Evolutionary conservation across 805 yeast species (phyloP), one percentile per base, ranked within the genome.

Genomic region (Isabelozyma pseudorhagii): DNA sequence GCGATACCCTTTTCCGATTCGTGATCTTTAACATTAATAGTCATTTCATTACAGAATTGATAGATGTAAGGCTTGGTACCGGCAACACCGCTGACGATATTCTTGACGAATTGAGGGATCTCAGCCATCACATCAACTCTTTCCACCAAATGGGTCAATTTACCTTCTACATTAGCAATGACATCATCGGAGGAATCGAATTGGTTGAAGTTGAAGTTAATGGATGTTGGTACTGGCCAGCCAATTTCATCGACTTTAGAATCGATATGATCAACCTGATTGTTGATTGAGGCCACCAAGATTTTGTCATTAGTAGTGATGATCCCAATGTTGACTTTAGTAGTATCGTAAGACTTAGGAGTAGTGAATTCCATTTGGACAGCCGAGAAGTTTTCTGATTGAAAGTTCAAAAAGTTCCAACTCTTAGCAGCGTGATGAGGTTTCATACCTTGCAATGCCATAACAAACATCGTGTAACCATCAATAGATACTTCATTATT

Each of bases 391-490:
- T 83, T 73, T 46, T 83, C 79, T 15, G 94, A 86, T 65, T 89
- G 97, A 79, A 88, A 93, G 70, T 89, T 87, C 54, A 89, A 71
- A 66, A 94, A 94, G 71, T 93, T 94, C 99, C 99, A 94, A 18
- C 90, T 72, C 53, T 96, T 89, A 49, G 99, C 99, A 36, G 97
- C 97, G 71, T 94, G 99, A 69, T 94, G 97, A 8, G 99, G 99
- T 70, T 94, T 94, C 98, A 94, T 92, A 53, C 98, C 98, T 75
- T 94, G 99, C 58, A 90, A 74, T 6, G 99, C 99, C 93, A 89
- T 85, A 47, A 93, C 97, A 64, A 84, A 92, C 96, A 94, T 87
- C 45, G 90, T 69, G 48, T 61, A 66, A 38, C 82, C 83, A 40
- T 75, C 65, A 46, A 80, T 64, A 28, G 68, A 74, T 3, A 60